Evolutionary conservation across 225 moss, liverwort and hornwort genomes (phyloP).

Genomic region (Ulota crispa): DNA sequence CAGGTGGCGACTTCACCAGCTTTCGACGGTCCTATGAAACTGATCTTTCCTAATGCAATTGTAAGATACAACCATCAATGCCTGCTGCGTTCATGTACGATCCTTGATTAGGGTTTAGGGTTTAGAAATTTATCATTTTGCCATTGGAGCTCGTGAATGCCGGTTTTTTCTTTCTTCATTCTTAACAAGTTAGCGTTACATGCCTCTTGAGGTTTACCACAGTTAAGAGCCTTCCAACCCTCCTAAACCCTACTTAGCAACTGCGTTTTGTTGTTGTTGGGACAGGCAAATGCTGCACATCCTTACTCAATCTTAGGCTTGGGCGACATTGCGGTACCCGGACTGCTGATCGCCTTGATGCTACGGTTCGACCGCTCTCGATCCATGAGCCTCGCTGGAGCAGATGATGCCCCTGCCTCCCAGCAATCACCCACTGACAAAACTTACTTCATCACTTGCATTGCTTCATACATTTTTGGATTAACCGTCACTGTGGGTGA

Average conservation of each 20-base stretch:
- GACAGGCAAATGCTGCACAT: conserved; percentile 72
- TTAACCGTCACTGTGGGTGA: conserved; percentile 91
- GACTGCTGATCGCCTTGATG: conserved; percentile 97
- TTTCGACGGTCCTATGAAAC: conserved; percentile 97
- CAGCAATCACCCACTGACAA: conserved; percentile 60
- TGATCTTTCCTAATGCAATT: conserved; percentile 89
- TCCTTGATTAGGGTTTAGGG: background rate
- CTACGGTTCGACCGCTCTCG: conserved; percentile 85
- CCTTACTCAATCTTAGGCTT: conserved; percentile 94
- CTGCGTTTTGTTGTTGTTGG: conserved; percentile 17
- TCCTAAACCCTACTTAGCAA: background rate
- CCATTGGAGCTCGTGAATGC: background rate
- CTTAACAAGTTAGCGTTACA: too few species aligned
- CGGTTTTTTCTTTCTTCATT: too few species aligned
- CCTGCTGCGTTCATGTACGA: background rate
- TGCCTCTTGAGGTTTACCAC: too few species aligned
- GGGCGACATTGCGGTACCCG: conserved; percentile 96
- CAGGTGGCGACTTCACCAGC: conserved; percentile 97
- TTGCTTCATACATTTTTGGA: conserved; percentile 89
- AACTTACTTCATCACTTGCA: conserved; percentile 94
- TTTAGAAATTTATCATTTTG: background rate
- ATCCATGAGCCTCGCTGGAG: conserved; percentile 35
- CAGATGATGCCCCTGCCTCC: conserved; percentile 19
- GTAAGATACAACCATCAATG: conserved; percentile 34
- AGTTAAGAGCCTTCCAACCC: too few species aligned